A percentile compares a stretch with the other conserved stretches of the same genome.
Conservation (phyloP, 2,329 filamentous ascomycete genomes). For the Sporothrix schenckii region DNA sequence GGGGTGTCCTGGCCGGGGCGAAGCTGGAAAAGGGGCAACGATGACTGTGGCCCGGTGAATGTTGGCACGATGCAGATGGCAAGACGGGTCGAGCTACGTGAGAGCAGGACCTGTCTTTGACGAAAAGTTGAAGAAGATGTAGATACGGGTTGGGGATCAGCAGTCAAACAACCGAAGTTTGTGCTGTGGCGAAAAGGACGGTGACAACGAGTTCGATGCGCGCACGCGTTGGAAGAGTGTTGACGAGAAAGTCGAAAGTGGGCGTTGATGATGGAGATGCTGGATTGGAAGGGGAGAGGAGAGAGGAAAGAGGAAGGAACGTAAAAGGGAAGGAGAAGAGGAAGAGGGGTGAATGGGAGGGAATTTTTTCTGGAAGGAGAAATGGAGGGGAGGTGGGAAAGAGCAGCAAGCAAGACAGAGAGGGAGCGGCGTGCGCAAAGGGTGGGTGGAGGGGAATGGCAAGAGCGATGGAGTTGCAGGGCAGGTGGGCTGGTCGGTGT, state of each 20-base stretch:
- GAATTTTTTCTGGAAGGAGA: conserved; percentile 36
- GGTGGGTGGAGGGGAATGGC: conserved; percentile 29
- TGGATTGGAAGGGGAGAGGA: conserved; percentile 34
- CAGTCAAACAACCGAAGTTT: conserved; percentile 11
- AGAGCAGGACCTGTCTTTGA: conserved; percentile 31
- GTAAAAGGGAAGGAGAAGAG: conserved; percentile 37
- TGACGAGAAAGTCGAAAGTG: conserved; percentile 17
- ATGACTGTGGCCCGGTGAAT: conserved; percentile 31
- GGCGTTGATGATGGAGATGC: conserved; percentile 36
- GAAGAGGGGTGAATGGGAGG: conserved; percentile 38
- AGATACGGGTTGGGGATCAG: conserved; percentile 1
- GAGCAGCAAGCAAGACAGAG: conserved; percentile 36
- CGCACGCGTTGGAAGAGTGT: neutral
- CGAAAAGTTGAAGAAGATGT: conserved; percentile 19
- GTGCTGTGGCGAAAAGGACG: conserved; percentile 10
- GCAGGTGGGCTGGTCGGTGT: conserved; percentile 29
- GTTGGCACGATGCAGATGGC: conserved; percentile 13
- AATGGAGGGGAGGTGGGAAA: conserved; percentile 35
- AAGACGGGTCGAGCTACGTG: conserved; percentile 30
- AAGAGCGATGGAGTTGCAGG: conserved; percentile 31
- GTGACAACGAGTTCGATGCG: conserved; percentile 4
- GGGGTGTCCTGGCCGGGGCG: conserved; percentile 19
- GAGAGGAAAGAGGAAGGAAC: conserved; percentile 33
- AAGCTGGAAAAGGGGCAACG: conserved; percentile 28
- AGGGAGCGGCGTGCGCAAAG: conserved; percentile 32